These are phyloP conservation scores for Claviceps digitariae DNA, from an alignment of 2,329 filamentous ascomycete species.

Conservation along the genomic window DNA sequence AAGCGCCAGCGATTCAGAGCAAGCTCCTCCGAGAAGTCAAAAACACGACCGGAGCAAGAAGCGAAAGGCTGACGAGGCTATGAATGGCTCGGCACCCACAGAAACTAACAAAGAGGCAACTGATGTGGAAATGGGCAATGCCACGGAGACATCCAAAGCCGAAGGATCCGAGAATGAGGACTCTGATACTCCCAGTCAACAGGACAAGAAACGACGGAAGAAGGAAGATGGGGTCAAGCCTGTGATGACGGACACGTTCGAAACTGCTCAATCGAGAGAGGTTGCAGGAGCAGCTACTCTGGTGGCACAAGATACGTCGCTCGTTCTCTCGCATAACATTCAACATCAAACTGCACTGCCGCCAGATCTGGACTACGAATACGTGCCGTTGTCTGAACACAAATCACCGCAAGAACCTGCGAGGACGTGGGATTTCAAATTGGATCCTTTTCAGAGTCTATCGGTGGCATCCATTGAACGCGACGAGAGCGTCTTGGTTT, in stretches of 20 bases:
- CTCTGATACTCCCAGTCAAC: slow-evolving; percentile 34
- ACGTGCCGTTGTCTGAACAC: slow-evolving; percentile 89
- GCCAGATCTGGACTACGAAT: slow-evolving; percentile 86
- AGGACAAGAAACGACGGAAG: slow-evolving; percentile 49
- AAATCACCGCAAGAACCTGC: slow-evolving; percentile 80
- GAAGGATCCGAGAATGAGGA: slow-evolving; percentile 21
- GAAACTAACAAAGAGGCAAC: slow-evolving; percentile 7
- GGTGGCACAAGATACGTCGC: slow-evolving; percentile 49
- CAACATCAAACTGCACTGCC: slow-evolving; percentile 95
- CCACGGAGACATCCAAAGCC: slow-evolving; percentile 25
- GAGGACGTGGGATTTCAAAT: slow-evolving; percentile 71
- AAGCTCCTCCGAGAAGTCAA: slow-evolving; percentile 33
- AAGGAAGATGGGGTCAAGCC: slow-evolving; percentile 54
- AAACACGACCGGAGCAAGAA: slow-evolving; percentile 60
- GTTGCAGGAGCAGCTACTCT: slow-evolving; percentile 66
- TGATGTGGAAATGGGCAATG: slow-evolving; percentile 27
- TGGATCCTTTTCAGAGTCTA: slow-evolving; percentile 95
- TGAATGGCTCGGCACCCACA: slow-evolving; percentile 37
- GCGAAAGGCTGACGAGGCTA: slow-evolving; percentile 67
- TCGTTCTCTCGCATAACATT: slow-evolving; percentile 91
- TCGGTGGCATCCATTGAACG: slow-evolving; percentile 91
- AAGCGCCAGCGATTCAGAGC: slow-evolving; percentile 31
- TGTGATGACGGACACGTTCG: slow-evolving; percentile 82
- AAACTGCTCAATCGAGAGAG: slow-evolving; percentile 88
- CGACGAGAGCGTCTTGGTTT: slow-evolving; percentile 91